Evolutionary conservation across 1,284 basidiomycete species (phyloP), one percentile per base, ranked within the genome.

Genomic region (Heliocybe sulcata): DNA sequence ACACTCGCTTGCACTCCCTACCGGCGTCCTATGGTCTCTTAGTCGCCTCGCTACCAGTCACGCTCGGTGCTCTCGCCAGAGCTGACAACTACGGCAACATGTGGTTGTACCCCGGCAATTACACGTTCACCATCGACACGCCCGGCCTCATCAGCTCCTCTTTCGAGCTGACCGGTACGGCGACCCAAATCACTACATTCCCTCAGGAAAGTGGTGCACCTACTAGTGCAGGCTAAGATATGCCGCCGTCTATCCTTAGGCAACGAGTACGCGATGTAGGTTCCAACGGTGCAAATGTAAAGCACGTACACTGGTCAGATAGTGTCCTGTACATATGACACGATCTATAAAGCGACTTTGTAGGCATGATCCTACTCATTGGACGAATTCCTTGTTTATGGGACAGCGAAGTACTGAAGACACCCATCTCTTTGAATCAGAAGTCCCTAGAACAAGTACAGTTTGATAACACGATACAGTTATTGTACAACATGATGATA

Each of bases 51-150:
- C 60, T 83, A 54, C 60, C 67, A 11, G 76, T 81, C 19, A 77
- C 76, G 3, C 64, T 82, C 3, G 79, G 77, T 9, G 71, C 76
- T 12, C 69, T 82, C 38, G 76, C 79, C 20, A 72, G 80, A 16
- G 73, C 73, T 6, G 79, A 81, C 58, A 66, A 67, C 22, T 62
- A 69, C 11, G 80, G 80, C 14, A 76, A 75, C 58, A 64, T 75
- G 49, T 74, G 72, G 68, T 57, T 81, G 26, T 77, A 72, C 58
- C 72, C 71, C 3, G 80, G 80, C 9, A 70, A 68, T 14, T 81
- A 81, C 59, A 67, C 64, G 31, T 52, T 82, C 35, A 69, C 69
- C 35, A 61, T 80, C 42, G 79, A 81, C 56, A 75, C 70, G 20
- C 60, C 63, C 3, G 60, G 64, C 8, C 54, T 64, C 45, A 60